These are phyloP conservation scores for Hypomontagnella monticulosa DNA, from an alignment of 495 filamentous ascomycete genomes.

Conservation along the genomic window DNA sequence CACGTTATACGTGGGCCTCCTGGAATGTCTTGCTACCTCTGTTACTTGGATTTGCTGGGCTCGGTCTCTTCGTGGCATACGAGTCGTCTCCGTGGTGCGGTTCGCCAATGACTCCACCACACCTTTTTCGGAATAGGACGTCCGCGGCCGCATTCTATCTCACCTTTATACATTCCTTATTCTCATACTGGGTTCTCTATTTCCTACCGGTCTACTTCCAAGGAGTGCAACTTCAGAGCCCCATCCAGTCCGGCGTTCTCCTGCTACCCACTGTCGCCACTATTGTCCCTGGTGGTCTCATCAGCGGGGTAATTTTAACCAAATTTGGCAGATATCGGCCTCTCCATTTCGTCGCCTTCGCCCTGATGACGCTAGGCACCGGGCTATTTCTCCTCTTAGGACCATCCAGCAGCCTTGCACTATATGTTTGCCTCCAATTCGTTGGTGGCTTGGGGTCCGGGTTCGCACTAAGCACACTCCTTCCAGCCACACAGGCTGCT, in stretches of 20 bases:
- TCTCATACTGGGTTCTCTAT: slow-evolving; percentile 48
- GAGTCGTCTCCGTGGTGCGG: neutral
- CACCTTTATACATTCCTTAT: slow-evolving; percentile 31
- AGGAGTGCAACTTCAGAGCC: slow-evolving; percentile 39
- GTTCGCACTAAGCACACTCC: slow-evolving; percentile 43
- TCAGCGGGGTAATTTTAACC: slow-evolving; percentile 54
- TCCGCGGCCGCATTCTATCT: slow-evolving; percentile 31
- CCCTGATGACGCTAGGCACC: too few relatives aligned
- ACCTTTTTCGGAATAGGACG: slow-evolving; percentile 42
- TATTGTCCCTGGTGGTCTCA: slow-evolving; percentile 37
- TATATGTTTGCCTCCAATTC: too few relatives aligned
- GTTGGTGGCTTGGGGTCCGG: slow-evolving; percentile 48
- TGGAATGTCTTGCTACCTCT: slow-evolving; percentile 44
- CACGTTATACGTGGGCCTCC: slow-evolving; percentile 42
- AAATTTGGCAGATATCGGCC: slow-evolving; percentile 32
- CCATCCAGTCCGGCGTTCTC: slow-evolving; percentile 46
- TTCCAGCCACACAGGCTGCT: slow-evolving; percentile 52
- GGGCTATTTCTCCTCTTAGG: too few relatives aligned
- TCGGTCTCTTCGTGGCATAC: slow-evolving; percentile 34
- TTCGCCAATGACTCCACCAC: slow-evolving; percentile 23
- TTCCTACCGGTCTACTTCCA: slow-evolving; percentile 63
- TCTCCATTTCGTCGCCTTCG: too few relatives aligned
- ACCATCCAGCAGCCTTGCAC: too few relatives aligned
- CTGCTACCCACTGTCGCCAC: slow-evolving; percentile 50
- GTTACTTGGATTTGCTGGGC: slow-evolving; percentile 36